Conservation (phyloP, 352 stramenopile genomes). For the Peronospora tabacina region DNA sequence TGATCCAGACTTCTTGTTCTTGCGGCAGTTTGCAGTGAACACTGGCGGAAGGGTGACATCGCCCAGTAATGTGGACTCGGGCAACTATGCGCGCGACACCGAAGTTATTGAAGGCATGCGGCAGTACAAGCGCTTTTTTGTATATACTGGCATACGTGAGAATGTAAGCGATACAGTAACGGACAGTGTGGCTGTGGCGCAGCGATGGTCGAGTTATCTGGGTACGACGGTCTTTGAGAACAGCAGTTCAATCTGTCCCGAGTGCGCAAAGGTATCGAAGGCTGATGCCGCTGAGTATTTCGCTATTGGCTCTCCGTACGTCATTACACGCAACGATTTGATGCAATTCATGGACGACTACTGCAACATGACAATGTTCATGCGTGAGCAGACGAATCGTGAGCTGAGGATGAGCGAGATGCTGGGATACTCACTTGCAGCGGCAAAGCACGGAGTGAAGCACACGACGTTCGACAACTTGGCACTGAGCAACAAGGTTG, state of each 20-base stretch:
- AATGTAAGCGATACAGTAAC: constrained; percentile 38
- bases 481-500: constrained; percentile 38
- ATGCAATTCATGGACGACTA: constrained; percentile 54
- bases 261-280: constrained; percentile 38
- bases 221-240: constrained; percentile 33
- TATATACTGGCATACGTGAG: constrained; percentile 52
- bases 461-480: constrained; percentile 74
- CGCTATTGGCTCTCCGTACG: constrained; percentile 49
- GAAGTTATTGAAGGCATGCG: constrained; percentile 69
- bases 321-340: constrained; percentile 48
- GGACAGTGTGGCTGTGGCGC: constrained; percentile 42
- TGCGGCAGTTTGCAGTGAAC: constrained; percentile 56
- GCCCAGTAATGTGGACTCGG: constrained; percentile 43
- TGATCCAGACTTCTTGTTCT: constrained; percentile 68
- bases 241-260: constrained; percentile 41
- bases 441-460: constrained; percentile 57
- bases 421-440: constrained; percentile 51
- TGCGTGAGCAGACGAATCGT: constrained; percentile 30
- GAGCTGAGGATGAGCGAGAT: constrained; percentile 43
- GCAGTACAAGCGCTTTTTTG: constrained; percentile 77
- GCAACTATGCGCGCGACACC: constrained; percentile 44
- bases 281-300: constrained; percentile 46
- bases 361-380: constrained; percentile 47
- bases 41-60: constrained; percentile 45
- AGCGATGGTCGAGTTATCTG: constrained; percentile 42